Evolutionary conservation across 1,284 basidiomycete species (phyloP).

Genomic region (Ceraceosorus guamensis): DNA sequence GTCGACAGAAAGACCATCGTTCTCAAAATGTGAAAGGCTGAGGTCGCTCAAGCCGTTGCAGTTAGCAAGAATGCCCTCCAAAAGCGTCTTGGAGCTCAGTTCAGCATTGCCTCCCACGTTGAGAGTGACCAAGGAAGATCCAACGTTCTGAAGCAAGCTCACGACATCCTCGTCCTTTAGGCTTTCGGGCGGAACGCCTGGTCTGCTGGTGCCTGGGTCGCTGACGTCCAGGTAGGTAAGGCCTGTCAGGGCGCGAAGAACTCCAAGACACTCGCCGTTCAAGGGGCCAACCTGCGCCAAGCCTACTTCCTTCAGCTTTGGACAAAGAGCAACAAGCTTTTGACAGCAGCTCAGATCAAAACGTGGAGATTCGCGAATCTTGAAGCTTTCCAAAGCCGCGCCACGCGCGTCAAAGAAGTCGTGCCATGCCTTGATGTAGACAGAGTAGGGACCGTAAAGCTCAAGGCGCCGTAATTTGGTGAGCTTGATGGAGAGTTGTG

Average conservation of each 20-base stretch:
- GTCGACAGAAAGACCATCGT: conserved; percentile 4
- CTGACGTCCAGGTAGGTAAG: conserved; percentile 61
- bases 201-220: conserved; percentile 52
- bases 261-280: conserved; percentile 34
- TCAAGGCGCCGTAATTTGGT: conserved; percentile 65
- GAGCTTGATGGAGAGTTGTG: conserved; percentile 61
- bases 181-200: conserved; percentile 48
- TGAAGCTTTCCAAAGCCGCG: conserved; percentile 62
- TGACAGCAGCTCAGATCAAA: conserved; percentile 70
- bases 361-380: conserved; percentile 69
- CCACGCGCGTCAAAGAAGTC: conserved; percentile 63
- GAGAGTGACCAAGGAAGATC: conserved; percentile 56
- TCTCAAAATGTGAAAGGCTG: conserved; percentile 56
- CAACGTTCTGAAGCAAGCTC: conserved; percentile 56
- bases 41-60: conserved; percentile 58
- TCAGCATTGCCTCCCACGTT: conserved; percentile 60
- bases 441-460: conserved; percentile 81
- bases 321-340: conserved; percentile 61
- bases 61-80: conserved; percentile 59
- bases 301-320: conserved; percentile 62
- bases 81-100: conserved; percentile 59
- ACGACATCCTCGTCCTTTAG: conserved; percentile 59
- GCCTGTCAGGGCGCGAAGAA: conserved; percentile 49
- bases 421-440: conserved; percentile 68
- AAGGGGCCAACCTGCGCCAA: conserved; percentile 69